Evolutionary conservation across 2,329 filamentous ascomycete species (phyloP), one percentile per base, ranked within the genome.

Genomic region (Cyclaneusma minus): DNA sequence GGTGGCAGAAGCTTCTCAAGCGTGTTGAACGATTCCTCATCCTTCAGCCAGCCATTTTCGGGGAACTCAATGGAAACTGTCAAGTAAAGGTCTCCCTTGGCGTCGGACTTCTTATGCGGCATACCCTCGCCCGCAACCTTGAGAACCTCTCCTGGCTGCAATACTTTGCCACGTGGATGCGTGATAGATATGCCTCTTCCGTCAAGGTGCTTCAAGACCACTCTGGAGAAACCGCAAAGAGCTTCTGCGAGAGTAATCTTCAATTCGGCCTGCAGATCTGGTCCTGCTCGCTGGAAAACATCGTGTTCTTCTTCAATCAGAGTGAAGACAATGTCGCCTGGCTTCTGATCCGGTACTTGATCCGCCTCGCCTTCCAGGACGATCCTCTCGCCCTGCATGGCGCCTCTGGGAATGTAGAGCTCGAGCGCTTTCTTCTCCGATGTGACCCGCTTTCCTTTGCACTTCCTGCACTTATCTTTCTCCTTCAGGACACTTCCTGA

Each of bases 381-480:
- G 42, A 98, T 94, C 38, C 73, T 73, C 45, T 98, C 87, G 37
- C 85, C 85, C 49, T 92, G 75, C 60, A 69, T 69, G 20, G 79
- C 78, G 24, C 87, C 87, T 27, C 80, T 72, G 7, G 87, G 84
- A 33, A 98, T 93, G 57, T 95, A 95, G 27, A 98, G 76, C 56
- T 98, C 89, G 33, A 98, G 62, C 3, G 87, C 80, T 59, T 95
- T 98, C 54, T 81, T 89, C 54, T 89, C 80, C 43, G 84, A 77
- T 22, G 73, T 71, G 9, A 82, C 84, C 35, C 82, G 70, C 52
- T 80, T 81, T 45, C 89, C 89, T 58, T 95, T 95, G 70, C 89
- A 98, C 62, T 89, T 94, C 64, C 92, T 93, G 64, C 89, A 98
- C 48, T 83, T 82, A 47, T 98, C 89, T 62, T 95, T 95, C 47